phyloP scores from a whole-genome alignment of 1,139 yeast genomes.

The Zygotorulaspora mrakii region DNA sequence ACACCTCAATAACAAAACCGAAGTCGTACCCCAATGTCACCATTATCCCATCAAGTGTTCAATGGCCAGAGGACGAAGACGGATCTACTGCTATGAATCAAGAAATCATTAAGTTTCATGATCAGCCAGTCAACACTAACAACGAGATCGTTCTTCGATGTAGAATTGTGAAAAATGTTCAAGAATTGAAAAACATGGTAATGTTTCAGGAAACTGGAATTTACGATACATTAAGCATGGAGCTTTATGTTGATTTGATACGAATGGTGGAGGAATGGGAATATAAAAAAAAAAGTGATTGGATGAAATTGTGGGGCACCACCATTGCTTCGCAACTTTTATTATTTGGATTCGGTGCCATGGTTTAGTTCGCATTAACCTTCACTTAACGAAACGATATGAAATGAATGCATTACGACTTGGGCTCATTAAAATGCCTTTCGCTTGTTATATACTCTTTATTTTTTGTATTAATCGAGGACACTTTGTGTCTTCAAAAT shows the following conservation, averaged over 20 bases:
- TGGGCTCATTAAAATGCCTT: not conserved
- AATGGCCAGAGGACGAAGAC: slow-evolving; percentile 24
- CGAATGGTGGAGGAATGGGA: slow-evolving; percentile 50
- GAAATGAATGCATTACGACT: slow-evolving; percentile 1
- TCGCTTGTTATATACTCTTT: slow-evolving; percentile 2
- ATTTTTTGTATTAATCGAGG: slow-evolving; percentile 3
- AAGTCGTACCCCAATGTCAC: slow-evolving; percentile 34
- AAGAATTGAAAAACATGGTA: slow-evolving; percentile 48
- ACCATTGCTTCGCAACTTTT: slow-evolving; percentile 57
- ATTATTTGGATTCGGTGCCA: slow-evolving; percentile 56
- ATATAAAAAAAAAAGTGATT: slow-evolving; percentile 44
- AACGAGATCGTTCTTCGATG: slow-evolving; percentile 39
- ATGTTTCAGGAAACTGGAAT: slow-evolving; percentile 50
- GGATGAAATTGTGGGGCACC: slow-evolving; percentile 56
- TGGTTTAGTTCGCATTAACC: too few relatives aligned
- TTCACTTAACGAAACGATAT: too few relatives aligned
- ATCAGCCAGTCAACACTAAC: slow-evolving; percentile 44
- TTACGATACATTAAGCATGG: slow-evolving; percentile 54
- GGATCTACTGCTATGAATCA: slow-evolving; percentile 16
- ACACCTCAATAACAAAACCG: slow-evolving; percentile 35
- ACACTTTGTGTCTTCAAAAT: too few relatives aligned
- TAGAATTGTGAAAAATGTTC: slow-evolving; percentile 56
- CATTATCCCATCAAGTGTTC: slow-evolving; percentile 23
- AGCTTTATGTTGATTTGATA: slow-evolving; percentile 54
- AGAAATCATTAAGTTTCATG: slow-evolving; percentile 31